Conservation (phyloP, 306 rosid species). For the Erythrophleum fordii region DNA sequence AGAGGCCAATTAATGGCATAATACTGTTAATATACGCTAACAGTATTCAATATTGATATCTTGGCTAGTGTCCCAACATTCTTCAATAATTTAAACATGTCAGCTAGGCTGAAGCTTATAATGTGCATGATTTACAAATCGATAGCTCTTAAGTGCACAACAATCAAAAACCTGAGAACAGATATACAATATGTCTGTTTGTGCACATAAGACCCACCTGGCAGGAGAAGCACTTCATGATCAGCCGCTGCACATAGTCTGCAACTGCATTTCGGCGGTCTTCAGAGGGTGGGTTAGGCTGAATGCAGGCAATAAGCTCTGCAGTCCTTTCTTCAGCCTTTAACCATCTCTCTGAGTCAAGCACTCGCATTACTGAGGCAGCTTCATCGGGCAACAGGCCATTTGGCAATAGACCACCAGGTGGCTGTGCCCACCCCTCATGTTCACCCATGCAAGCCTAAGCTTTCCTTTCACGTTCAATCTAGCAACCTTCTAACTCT, state of each 20-base stretch:
- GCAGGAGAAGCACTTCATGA: constrained; percentile 73
- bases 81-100: neutral
- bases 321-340: constrained; percentile 81
- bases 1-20: neutral
- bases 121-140: constrained; percentile 19
- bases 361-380: constrained; percentile 64
- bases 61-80: neutral
- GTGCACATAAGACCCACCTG: constrained; percentile 54
- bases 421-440: constrained; percentile 74
- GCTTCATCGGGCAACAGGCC: constrained; percentile 79
- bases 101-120: neutral
- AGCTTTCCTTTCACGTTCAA: constrained; percentile 35
- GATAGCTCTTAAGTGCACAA: neutral
- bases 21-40: neutral
- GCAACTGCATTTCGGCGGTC: constrained; percentile 75
- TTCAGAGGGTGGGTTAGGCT: constrained; percentile 82
- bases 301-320: constrained; percentile 79
- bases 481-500: constrained; percentile 14
- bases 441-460: constrained; percentile 83
- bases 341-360: constrained; percentile 69
- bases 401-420: constrained; percentile 73
- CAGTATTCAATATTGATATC: neutral
- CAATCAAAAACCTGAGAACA: neutral
- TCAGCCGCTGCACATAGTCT: constrained; percentile 68
- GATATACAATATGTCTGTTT: neutral